Percentiles rank a stretch among this genome's conserved stretches.
phyloP scores from a whole-genome alignment of 129 eudicot species.

The Saussurea involucrata region DNA sequence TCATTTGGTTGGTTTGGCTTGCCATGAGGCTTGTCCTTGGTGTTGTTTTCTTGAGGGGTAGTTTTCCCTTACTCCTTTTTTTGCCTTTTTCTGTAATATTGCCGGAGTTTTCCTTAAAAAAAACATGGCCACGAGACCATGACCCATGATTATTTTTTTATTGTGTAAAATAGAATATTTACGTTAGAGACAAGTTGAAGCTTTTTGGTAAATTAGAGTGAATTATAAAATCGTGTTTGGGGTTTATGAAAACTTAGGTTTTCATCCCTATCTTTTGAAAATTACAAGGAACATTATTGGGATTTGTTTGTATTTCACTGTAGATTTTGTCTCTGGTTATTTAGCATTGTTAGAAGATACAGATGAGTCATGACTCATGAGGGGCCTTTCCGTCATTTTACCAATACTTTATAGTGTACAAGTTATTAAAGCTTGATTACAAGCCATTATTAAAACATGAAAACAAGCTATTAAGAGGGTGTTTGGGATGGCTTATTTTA shows the following conservation, averaged over 20 bases:
- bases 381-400: background rate
- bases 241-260: background rate
- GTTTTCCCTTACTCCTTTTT: too few relatives aligned
- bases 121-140: too few relatives aligned
- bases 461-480: background rate
- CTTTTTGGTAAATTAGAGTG: background rate
- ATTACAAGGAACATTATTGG: background rate
- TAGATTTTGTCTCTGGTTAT: background rate
- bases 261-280: background rate
- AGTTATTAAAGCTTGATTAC: background rate
- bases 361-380: background rate
- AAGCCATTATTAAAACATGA: background rate
- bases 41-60: too few relatives aligned
- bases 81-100: too few relatives aligned
- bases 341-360: background rate
- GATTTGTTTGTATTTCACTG: background rate
- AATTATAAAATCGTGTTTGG: background rate
- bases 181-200: background rate
- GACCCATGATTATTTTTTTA: background rate
- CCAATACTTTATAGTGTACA: background rate
- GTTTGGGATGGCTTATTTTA: too few relatives aligned
- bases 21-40: too few relatives aligned
- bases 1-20: too few relatives aligned
- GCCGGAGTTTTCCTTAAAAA: too few relatives aligned
- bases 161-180: background rate